A percentile compares a stretch with the other conserved stretches of the same genome.
phyloP scores from a whole-genome alignment of 2,329 filamentous ascomycete species.

The Chrysoporthe austroafricana region DNA sequence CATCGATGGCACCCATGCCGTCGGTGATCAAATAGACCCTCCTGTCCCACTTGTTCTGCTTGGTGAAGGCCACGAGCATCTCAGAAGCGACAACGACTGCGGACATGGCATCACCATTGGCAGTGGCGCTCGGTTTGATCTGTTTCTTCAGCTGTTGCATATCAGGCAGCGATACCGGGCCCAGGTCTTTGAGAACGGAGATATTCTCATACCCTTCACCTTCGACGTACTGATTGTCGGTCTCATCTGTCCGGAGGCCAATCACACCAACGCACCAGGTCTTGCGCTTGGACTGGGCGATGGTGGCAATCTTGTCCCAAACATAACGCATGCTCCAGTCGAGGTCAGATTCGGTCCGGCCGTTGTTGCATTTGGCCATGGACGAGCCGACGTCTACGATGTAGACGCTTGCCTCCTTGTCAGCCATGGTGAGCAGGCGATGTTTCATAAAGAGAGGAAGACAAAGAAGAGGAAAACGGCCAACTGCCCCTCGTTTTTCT shows the following conservation, averaged over 20 bases:
- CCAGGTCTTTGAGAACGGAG: slow-evolving; percentile 72
- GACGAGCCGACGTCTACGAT: slow-evolving; percentile 85
- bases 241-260: slow-evolving; percentile 79
- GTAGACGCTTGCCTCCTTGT: slow-evolving; percentile 92
- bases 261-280: slow-evolving; percentile 78
- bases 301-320: slow-evolving; percentile 88
- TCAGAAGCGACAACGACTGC: slow-evolving; percentile 84
- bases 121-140: slow-evolving; percentile 69
- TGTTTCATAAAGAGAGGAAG: slow-evolving; percentile 2
- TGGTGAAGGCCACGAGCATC: slow-evolving; percentile 83
- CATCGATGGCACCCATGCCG: slow-evolving; percentile 73
- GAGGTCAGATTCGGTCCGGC: slow-evolving; percentile 76
- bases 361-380: slow-evolving; percentile 76
- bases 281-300: slow-evolving; percentile 70
- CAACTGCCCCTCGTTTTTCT: background rate
- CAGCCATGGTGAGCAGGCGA: slow-evolving; percentile 66
- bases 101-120: slow-evolving; percentile 81
- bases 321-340: slow-evolving; percentile 91
- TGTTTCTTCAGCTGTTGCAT: slow-evolving; percentile 66
- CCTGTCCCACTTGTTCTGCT: slow-evolving; percentile 67
- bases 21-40: slow-evolving; percentile 87
- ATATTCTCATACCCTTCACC: slow-evolving; percentile 82
- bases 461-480: background rate
- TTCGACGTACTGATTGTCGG: slow-evolving; percentile 64
- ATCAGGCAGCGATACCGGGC: slow-evolving; percentile 65